Conservation (phyloP, 2,329 filamentous ascomycete genomes). For the Mycosphaerella arachidis region DNA sequence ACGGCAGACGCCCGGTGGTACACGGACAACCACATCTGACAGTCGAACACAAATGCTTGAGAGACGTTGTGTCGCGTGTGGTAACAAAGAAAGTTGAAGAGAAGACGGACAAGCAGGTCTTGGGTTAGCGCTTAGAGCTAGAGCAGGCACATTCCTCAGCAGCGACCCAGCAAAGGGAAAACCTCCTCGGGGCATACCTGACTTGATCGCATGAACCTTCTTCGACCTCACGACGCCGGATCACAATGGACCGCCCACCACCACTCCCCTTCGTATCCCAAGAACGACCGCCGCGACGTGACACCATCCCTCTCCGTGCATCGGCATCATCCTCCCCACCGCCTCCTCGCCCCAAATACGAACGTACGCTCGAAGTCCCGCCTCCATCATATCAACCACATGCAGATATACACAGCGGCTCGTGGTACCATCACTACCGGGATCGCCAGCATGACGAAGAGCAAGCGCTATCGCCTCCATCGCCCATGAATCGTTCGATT, state of each 20-base stretch:
- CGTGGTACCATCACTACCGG: not conserved
- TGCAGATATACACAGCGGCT: not conserved
- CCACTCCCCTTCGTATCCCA: not conserved
- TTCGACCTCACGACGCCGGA: not conserved
- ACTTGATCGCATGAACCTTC: not conserved
- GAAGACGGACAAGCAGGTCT: not conserved
- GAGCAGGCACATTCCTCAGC: not conserved
- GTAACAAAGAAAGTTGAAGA: not conserved
- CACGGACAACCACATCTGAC: slow-evolving; percentile 1
- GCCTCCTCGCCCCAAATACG: not conserved
- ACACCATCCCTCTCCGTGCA: not conserved
- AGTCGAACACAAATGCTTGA: not conserved
- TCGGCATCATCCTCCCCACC: not conserved
- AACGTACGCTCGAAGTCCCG: not conserved
- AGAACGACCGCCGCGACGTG: not conserved
- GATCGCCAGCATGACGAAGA: not conserved
- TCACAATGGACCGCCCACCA: not conserved
- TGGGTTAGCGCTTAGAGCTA: not conserved
- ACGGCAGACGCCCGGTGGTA: not conserved
- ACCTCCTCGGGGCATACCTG: not conserved
- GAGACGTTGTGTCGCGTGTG: not conserved
- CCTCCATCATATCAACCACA: not conserved
- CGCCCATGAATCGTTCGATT: not conserved
- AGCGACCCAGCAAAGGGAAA: not conserved
- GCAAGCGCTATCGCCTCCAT: not conserved